Percentiles rank a stretch among this genome's conserved stretches.
Conservation (phyloP, 495 filamentous ascomycete genomes). For the Collariella sp. region DNA sequence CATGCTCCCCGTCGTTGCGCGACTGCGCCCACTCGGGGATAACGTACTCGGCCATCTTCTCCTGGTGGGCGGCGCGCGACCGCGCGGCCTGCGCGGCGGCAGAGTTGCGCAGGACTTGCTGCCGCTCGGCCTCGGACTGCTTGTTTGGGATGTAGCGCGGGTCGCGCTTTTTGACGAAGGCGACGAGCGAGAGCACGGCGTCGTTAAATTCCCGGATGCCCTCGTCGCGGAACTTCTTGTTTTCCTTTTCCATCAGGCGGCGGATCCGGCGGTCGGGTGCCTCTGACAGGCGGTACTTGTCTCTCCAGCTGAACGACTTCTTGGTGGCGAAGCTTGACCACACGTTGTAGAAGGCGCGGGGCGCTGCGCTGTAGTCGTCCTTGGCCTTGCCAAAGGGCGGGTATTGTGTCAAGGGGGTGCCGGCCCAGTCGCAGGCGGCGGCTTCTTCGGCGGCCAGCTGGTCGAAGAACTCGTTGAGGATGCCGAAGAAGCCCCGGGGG, state of each 20-base stretch:
- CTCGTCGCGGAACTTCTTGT: slow-evolving; percentile 74
- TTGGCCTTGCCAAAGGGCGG: slow-evolving; percentile 67
- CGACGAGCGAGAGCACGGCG: slow-evolving; percentile 74
- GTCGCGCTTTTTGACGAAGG: slow-evolving; percentile 89
- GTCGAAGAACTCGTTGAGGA: slow-evolving; percentile 64
- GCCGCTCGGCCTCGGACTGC: slow-evolving; percentile 71
- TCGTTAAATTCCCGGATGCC: slow-evolving; percentile 86
- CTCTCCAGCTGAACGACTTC: slow-evolving; percentile 85
- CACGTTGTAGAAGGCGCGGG: slow-evolving; percentile 68
- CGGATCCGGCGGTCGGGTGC: slow-evolving; percentile 79
- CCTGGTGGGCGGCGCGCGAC: slow-evolving; percentile 70
- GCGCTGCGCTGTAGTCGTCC: slow-evolving; percentile 61
- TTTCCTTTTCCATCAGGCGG: slow-evolving; percentile 91
- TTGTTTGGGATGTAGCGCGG: slow-evolving; percentile 61
- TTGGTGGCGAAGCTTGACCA: slow-evolving; percentile 79
- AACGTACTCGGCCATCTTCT: slow-evolving; percentile 54
- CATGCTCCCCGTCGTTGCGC: slow-evolving; percentile 33
- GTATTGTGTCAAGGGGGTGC: slow-evolving; percentile 48
- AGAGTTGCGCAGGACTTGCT: slow-evolving; percentile 68
- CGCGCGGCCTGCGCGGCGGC: slow-evolving; percentile 77
- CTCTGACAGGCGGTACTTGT: slow-evolving; percentile 70
- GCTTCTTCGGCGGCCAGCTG: slow-evolving; percentile 76
- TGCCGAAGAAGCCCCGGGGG: slow-evolving; percentile 71
- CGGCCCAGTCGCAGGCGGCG: slow-evolving; percentile 60
- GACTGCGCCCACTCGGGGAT: slow-evolving; percentile 73